Conservation (phyloP, 2,329 filamentous ascomycete genomes). For the Cercospora zeae-maydis region DNA sequence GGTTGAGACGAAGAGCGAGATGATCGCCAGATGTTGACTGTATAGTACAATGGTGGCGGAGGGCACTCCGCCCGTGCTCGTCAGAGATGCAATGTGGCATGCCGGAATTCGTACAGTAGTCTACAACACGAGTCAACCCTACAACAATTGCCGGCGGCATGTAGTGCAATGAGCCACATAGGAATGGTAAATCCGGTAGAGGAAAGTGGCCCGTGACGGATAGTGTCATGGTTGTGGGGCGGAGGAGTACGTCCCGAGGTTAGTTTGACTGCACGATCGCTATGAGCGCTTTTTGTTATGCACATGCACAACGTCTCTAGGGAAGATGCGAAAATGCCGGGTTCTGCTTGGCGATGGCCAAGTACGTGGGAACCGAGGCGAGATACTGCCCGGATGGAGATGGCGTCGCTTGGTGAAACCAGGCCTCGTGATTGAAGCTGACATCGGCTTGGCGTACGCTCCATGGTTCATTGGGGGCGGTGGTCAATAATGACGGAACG, state of each 20-base stretch:
- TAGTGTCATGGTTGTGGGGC: neutral
- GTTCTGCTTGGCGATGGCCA: neutral
- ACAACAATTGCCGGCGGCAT: neutral
- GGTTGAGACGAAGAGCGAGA: neutral
- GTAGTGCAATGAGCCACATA: neutral
- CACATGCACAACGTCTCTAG: neutral
- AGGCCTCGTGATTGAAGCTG: neutral
- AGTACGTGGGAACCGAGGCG: neutral
- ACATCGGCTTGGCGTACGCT: neutral
- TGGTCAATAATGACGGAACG: neutral
- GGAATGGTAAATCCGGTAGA: constrained; percentile 2
- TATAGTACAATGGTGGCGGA: neutral
- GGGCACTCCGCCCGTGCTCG: neutral
- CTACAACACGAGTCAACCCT: too few relatives aligned
- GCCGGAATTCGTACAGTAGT: neutral
- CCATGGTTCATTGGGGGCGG: neutral
- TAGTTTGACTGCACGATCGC: neutral
- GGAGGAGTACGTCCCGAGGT: neutral
- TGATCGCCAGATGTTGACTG: neutral
- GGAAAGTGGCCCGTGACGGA: neutral
- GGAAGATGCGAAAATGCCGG: neutral
- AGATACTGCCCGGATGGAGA: neutral
- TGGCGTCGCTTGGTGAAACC: neutral
- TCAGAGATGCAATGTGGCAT: neutral
- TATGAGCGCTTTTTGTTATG: neutral